Base-by-base conservation (phyloP, 768 basidiomycete species). In the Jaapia argillacea region DNA sequence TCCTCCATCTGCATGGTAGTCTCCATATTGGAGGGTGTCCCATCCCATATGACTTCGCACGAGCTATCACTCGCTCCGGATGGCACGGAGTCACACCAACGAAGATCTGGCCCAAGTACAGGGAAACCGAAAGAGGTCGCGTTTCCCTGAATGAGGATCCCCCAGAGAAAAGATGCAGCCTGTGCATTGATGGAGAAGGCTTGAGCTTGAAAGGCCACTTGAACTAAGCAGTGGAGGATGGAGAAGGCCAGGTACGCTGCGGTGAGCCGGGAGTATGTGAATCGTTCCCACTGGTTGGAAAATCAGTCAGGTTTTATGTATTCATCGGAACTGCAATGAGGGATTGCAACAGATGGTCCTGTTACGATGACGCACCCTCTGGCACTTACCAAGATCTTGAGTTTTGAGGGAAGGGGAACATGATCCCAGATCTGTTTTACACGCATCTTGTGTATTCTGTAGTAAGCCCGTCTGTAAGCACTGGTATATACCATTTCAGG, bases 221-320 rank as follows among this genome's bases (percentile, higher is more conserved):
- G 85, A 46, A 85, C 57, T 44, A 71, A 50, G 51, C 80, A 85
- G 56, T 86, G 81, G 36, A 75, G 40, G 41, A 81, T 45, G 18
- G 85, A 79, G 57, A 86, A 82, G 36, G 68, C 43, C 54, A 85
- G 75, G 58, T 85, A 89, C 53, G 75, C 53, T 47, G 70, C 64
- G 16, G 85, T 80, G 42, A 82, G 65, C 27, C 69, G 70, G 39
- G 84, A 82, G 54, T 79, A 75, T 18, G 81, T 79, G 52, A 86
- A 65, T 44, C 82, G 74, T 45, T 75, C 68, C 79, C 80, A 82
- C 83, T 86, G 54, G 13, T 35, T 20, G n/a, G n/a, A n/a, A n/a
- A n/a, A n/a, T n/a, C n/a, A n/a, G n/a, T n/a, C n/a, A n/a, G n/a
- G n/a, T n/a, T n/a, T n/a, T n/a, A n/a, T n/a, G n/a, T n/a, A n/a